A percentile compares a stretch with the other conserved stretches of the same genome.
Evolutionary conservation across 176 grass and related monocot genomes (phyloP).

Genomic region (Zea mays): DNA sequence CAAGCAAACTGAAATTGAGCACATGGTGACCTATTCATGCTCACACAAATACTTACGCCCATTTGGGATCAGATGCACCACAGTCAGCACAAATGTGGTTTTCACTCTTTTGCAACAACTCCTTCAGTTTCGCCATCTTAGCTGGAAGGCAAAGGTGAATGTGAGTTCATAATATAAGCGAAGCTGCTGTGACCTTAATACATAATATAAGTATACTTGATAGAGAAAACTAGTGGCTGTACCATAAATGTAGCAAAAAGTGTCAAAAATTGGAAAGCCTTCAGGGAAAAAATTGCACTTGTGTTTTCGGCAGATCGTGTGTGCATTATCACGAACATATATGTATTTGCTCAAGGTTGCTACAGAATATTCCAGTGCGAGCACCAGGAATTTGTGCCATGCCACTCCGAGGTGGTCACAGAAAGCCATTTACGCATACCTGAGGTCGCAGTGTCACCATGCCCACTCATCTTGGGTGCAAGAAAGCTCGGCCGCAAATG

Average conservation of each 20-base stretch:
- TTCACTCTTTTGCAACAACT: conserved; percentile 59
- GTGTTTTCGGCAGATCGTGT: background rate
- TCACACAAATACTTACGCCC: conserved; percentile 57
- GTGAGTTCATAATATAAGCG: background rate
- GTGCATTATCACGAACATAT: background rate
- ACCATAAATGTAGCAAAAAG: background rate
- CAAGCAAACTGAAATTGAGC: background rate
- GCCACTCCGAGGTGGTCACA: too few species aligned
- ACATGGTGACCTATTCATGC: background rate
- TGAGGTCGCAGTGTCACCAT: background rate
- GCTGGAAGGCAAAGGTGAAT: conserved; percentile 41
- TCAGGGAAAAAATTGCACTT: background rate
- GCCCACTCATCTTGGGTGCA: conserved; percentile 33
- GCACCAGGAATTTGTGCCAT: background rate
- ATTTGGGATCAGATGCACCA: conserved; percentile 71
- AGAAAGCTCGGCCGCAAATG: conserved; percentile 1
- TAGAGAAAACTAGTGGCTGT: background rate
- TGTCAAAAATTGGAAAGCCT: background rate
- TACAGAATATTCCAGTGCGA: background rate
- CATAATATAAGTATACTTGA: background rate
- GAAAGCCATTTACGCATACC: background rate
- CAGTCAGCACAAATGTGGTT: conserved; percentile 78
- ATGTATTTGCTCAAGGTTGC: background rate
- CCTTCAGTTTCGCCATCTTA: conserved; percentile 62
- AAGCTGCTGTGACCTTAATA: background rate